Percentiles rank a stretch among this genome's conserved stretches.
These are phyloP conservation scores for Hamamelis virginiana DNA, from an alignment of 164 flowering plant species.

Conservation along the genomic window DNA sequence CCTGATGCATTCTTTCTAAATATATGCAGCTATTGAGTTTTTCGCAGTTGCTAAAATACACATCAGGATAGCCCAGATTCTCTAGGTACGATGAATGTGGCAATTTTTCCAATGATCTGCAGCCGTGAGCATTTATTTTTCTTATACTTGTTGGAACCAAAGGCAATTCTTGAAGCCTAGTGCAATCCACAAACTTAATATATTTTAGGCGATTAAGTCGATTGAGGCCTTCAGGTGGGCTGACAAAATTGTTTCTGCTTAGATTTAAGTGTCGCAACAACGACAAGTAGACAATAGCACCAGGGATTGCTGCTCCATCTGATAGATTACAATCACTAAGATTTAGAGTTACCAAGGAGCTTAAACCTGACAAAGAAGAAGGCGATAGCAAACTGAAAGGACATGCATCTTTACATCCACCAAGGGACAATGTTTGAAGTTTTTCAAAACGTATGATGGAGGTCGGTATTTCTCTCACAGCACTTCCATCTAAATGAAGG, in stretches of 20 bases:
- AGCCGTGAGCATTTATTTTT: not conserved
- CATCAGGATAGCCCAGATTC: not conserved
- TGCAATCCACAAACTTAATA: constrained; percentile 1
- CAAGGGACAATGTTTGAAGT: constrained; percentile 2
- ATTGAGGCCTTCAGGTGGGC: constrained; percentile 8
- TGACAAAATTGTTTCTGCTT: constrained; percentile 11
- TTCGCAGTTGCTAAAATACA: not conserved
- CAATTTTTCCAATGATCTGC: constrained; percentile 2
- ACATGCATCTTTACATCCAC: not conserved
- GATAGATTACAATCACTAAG: constrained; percentile 13
- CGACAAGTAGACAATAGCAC: constrained; percentile 14
- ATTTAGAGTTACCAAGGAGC: constrained; percentile 1
- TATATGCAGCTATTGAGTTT: too few species aligned
- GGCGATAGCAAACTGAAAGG: constrained; percentile 1
- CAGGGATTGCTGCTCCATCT: constrained; percentile 14
- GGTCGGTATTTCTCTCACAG: constrained; percentile 15
- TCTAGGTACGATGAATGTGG: not conserved
- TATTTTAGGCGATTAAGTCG: not conserved
- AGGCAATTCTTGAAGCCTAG: constrained; percentile 8
- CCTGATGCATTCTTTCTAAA: too few species aligned
- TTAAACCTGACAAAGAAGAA: constrained; percentile 10
- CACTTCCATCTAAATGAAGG: constrained; percentile 21
- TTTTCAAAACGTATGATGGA: constrained; percentile 13
- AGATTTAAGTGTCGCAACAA: constrained; percentile 13
- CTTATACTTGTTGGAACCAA: constrained; percentile 9